Evolutionary conservation across 495 filamentous ascomycete genomes (phyloP), one percentile per base, ranked within the genome.

Genomic region (Hyaloscypha variabilis): DNA sequence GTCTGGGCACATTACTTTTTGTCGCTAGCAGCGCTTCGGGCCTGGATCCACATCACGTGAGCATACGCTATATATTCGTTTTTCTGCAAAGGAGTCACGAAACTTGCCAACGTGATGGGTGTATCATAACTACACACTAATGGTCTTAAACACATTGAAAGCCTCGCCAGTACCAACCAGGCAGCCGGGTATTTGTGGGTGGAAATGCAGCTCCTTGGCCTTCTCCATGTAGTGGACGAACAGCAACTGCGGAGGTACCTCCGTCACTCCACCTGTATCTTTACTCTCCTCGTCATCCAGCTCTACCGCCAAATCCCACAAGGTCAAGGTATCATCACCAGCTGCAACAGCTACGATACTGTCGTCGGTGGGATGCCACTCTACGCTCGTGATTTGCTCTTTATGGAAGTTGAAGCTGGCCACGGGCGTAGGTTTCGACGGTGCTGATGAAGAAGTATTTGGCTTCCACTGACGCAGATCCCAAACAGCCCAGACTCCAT

Each of bases 291-390:
- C 95, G 71, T 97, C 95, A 70, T 99, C 95, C 62, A 98, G 69
- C 78, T 99, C 95, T 46, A 99, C 95, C 3, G 92, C 91, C 74
- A 99, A 74, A 88, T 99, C 95, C 95, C 95, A 99, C 52, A 97
- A 80, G 1, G 95, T 97, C 26, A 97, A 83, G 11, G 94, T 97
- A 74, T 93, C 94, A 75, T 99, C 95, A 21, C 93, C 95, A 2
- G 92, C 92, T 10, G 91, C 94, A 23, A 97, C 93, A 8, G 91
- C 91, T 19, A 99, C 88, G 63, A 97, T 94, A 75, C 89, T 93
- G 78, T 99, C 94, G 69, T 99, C 95, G 3, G 90, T 91, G 19
- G 95, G 95, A 77, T 99, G 94, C 93, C 96, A 99, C 78, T 99
- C 94, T 25, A 99, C 83, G 73, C 90, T 92, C 19, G 95, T 98